Percentiles rank a stretch among this genome's conserved stretches.
phyloP scores from a whole-genome alignment of 495 filamentous ascomycete species.

The Penicillium herquei region DNA sequence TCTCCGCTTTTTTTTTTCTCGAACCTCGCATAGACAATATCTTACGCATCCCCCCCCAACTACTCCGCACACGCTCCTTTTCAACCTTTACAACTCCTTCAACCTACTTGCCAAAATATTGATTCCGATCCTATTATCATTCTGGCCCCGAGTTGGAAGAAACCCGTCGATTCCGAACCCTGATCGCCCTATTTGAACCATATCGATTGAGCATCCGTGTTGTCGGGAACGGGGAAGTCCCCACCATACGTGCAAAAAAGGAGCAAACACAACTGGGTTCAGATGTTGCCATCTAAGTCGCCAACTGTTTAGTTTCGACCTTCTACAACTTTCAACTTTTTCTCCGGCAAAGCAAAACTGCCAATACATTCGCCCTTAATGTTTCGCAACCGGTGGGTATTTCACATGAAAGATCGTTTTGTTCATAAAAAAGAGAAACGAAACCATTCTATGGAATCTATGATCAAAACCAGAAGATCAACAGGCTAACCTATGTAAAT shows the following conservation, averaged over 20 bases:
- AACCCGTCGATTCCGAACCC: background rate
- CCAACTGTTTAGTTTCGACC: background rate
- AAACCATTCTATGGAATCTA: background rate
- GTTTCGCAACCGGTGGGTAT: constrained; percentile 26
- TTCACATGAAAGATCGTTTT: background rate
- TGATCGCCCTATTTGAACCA: background rate
- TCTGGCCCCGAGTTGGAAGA: too few relatives aligned
- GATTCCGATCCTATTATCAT: too few relatives aligned
- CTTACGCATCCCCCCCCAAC: background rate
- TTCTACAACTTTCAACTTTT: constrained; percentile 4
- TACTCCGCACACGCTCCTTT: constrained; percentile 5
- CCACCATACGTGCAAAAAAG: background rate
- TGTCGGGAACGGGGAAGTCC: background rate
- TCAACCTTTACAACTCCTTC: background rate
- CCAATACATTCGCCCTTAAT: constrained; percentile 16
- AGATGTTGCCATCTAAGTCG: background rate
- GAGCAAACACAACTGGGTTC: background rate
- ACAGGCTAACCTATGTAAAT: background rate
- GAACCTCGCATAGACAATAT: constrained; percentile 9
- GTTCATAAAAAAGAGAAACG: background rate
- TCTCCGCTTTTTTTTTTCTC: constrained; percentile 8
- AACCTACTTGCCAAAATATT: too few relatives aligned
- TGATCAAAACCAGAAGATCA: background rate
- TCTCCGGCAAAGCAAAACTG: background rate
- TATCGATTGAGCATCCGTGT: background rate